These are phyloP conservation scores for Suaeda aralocaspica DNA, from an alignment of 148 eudicot species.

Conservation along the genomic window DNA sequence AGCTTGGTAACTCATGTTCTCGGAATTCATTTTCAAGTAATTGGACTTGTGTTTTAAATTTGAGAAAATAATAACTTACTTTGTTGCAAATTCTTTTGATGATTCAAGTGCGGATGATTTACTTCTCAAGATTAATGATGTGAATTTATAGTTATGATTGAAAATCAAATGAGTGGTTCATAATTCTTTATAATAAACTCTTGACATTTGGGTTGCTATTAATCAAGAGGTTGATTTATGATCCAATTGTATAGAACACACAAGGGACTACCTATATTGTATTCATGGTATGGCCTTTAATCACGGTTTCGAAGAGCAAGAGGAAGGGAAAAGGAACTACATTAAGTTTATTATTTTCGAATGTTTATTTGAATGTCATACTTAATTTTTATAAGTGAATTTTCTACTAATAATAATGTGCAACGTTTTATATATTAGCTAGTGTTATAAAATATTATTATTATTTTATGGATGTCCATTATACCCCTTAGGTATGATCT, in stretches of 20 bases:
- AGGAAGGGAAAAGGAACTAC: too few relatives aligned
- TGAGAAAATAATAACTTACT: neutral
- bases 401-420: too few relatives aligned
- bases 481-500: too few relatives aligned
- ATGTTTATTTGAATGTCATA: too few relatives aligned
- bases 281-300: too few relatives aligned
- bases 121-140: neutral
- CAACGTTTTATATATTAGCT: too few relatives aligned
- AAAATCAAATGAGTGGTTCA: neutral
- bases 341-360: too few relatives aligned
- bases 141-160: neutral
- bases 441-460: too few relatives aligned
- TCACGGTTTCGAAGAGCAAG: too few relatives aligned
- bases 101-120: neutral
- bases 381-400: too few relatives aligned
- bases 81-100: neutral
- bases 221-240: neutral
- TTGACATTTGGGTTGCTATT: neutral
- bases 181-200: neutral
- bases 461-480: too few relatives aligned
- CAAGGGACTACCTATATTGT: neutral
- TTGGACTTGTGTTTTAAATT: neutral
- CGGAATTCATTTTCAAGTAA: neutral
- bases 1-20: slow-evolving; percentile 23
- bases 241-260: neutral